These are phyloP conservation scores for Coprinellus aureogranulatus DNA, from an alignment of 768 basidiomycete genomes.

Conservation along the genomic window DNA sequence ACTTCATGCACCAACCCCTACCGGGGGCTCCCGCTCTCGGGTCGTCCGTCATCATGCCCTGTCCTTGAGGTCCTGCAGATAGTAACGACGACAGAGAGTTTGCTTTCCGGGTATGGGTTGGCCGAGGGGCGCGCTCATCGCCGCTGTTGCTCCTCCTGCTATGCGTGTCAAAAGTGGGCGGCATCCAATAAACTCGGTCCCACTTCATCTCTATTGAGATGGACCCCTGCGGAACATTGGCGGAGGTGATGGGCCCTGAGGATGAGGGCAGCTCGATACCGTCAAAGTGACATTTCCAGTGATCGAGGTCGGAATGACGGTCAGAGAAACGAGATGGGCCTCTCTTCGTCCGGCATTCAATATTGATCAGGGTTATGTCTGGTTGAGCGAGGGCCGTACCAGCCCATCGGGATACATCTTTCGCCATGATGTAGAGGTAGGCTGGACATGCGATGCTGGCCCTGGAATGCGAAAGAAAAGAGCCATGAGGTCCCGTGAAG, in stretches of 20 bases:
- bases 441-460: slow-evolving; percentile 26
- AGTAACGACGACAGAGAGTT: no score
- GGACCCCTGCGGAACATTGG: slow-evolving; percentile 7
- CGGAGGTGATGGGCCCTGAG: not conserved
- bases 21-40: slow-evolving; percentile 9
- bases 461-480: slow-evolving; percentile 15
- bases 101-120: no score
- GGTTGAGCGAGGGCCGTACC: slow-evolving; percentile 30
- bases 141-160: slow-evolving; percentile 2
- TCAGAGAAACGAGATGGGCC: slow-evolving; percentile 12
- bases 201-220: slow-evolving; percentile 32
- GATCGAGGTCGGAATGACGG: not conserved
- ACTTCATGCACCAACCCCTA: slow-evolving; percentile 34
- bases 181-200: slow-evolving; percentile 23
- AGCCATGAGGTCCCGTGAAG: slow-evolving; percentile 2
- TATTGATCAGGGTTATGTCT: slow-evolving; percentile 30
- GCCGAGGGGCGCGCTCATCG: not conserved
- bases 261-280: slow-evolving; percentile 3
- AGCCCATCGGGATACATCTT: slow-evolving; percentile 26
- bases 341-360: slow-evolving; percentile 22
- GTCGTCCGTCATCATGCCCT: not conserved
- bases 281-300: slow-evolving; percentile 4
- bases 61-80: no score
- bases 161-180: slow-evolving; percentile 13
- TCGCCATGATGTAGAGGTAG: slow-evolving; percentile 30